Evolutionary conservation across 1,284 basidiomycete species (phyloP), one percentile per base, ranked within the genome.

Genomic region (Inonotus hispidus): DNA sequence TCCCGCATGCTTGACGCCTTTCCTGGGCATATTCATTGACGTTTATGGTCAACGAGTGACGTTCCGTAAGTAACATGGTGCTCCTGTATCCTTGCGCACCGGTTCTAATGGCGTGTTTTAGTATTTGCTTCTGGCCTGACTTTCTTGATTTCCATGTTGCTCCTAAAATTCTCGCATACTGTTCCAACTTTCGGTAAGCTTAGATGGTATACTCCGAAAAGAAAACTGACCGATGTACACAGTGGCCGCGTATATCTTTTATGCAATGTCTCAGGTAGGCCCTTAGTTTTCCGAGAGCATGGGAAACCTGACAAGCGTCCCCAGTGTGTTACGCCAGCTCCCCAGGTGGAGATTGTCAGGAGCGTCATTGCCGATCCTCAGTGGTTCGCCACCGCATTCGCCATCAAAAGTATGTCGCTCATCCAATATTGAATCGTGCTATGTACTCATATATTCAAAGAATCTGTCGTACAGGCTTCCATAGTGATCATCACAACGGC

Each of bases 401-500:
- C 76, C 1, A 76, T 78, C 65, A 77, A 78, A 65, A 78, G 75
- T 76, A 61, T 58, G 63, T 38, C 35, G 1, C n/a, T 11, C 16
- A 21, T 21, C 4, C 29, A 7, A 35, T 1, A 29, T 3, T 10
- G 5, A 35, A 10, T 6, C 14, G 16, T 35, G 8, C 11, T 52
- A 21, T 10, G 29, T 53, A 35, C 19, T 59, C 8, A 57, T 32
- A 21, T 52, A 2, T 11, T 56, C 27, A 16, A 23, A 66, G 71
- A 79, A 71, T 73, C 71, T 25, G 72, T 77, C 38, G 74, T 78
- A 0, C 77, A 79, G 64, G 77, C 74, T 6, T 77, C 74, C 13
- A 76, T 78, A 52, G 76, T 78, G 27, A 78, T 79, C 66, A 77
- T 78, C 65, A 77, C 76, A 14, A 77, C 73, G 14, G 77, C 74